phyloP scores from a whole-genome alignment of 75 land plant genomes.

The Pinus taeda region DNA sequence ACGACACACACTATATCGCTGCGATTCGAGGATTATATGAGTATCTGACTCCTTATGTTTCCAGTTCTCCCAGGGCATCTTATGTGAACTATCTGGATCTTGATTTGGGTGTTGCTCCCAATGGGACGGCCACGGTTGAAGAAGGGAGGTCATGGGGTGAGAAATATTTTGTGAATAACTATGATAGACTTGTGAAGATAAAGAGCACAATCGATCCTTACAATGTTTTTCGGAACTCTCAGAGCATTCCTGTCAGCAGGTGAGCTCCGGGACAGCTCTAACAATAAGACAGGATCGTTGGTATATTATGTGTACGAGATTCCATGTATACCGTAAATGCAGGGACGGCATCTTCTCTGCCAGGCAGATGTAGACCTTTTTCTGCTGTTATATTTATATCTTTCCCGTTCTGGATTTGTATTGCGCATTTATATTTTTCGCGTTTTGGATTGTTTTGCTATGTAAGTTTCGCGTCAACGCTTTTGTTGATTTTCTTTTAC shows the following conservation, averaged over 20 bases:
- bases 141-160: conserved; percentile 10
- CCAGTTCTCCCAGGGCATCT: conserved; percentile 4
- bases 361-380: no score
- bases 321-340: no score
- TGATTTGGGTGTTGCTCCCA: conserved; percentile 8
- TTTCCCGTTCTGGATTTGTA: no score
- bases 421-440: no score
- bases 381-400: no score
- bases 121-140: background rate
- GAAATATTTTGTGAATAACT: conserved; percentile 12
- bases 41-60: conserved; percentile 12
- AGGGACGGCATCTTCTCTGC: no score
- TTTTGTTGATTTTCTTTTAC: no score
- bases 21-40: conserved; percentile 9
- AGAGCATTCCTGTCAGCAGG: conserved; percentile 13
- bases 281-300: no score
- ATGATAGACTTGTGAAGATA: conserved; percentile 7
- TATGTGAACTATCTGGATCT: conserved; percentile 19
- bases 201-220: conserved; percentile 14
- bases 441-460: no score
- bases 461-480: no score
- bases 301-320: no score
- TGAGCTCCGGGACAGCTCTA: no score
- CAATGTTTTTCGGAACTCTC: conserved; percentile 20
- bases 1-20: background rate